phyloP scores from a whole-genome alignment of 2,329 filamentous ascomycete species.

The Pyricularia sp. region DNA sequence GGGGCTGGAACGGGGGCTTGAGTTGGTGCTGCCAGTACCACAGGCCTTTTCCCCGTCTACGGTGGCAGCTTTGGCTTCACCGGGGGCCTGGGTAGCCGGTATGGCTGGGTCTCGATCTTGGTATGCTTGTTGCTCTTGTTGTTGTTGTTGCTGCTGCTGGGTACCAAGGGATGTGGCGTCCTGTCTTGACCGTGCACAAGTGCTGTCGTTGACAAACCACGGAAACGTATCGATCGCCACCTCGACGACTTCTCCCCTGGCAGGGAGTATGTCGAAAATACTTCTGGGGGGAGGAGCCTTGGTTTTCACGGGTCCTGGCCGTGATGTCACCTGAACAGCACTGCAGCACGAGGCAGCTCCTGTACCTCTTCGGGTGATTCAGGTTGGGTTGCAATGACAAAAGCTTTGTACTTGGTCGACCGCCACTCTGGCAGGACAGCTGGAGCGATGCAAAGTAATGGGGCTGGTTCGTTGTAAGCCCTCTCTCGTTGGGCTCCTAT shows the following conservation, averaged over 20 bases:
- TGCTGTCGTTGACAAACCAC: background rate
- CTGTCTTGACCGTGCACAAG: background rate
- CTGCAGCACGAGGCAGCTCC: background rate
- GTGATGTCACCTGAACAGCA: background rate
- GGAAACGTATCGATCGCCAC: background rate
- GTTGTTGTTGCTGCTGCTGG: background rate
- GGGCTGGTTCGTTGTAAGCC: background rate
- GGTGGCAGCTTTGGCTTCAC: background rate
- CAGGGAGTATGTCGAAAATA: background rate
- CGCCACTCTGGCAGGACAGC: background rate
- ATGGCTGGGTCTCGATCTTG: background rate
- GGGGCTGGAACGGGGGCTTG: background rate
- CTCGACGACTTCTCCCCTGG: background rate
- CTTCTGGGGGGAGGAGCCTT: background rate
- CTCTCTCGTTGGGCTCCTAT: background rate
- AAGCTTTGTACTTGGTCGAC: background rate
- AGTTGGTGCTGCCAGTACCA: background rate
- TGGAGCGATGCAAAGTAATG: background rate
- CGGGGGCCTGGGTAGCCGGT: background rate
- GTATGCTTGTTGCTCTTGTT: background rate
- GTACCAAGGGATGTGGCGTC: background rate
- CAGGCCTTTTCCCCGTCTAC: background rate
- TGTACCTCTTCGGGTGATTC: background rate
- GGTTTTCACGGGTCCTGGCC: background rate
- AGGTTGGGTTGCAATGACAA: background rate